These are phyloP conservation scores for Lycium barbarum DNA, from an alignment of 257 asterid species.

Conservation along the genomic window DNA sequence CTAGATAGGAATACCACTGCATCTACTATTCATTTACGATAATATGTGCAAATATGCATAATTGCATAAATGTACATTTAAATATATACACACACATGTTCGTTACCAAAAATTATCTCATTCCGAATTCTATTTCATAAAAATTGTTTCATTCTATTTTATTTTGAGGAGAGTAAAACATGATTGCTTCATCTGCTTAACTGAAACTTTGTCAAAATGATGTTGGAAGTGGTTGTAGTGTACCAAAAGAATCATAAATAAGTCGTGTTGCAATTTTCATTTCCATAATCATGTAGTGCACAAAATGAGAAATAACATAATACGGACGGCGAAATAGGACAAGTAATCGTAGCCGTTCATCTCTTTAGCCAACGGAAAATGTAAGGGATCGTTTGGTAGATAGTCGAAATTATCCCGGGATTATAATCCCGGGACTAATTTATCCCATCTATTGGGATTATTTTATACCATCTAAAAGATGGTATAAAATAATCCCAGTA, in stretches of 20 bases:
- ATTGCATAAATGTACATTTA: too few relatives aligned
- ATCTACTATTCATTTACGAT: too few relatives aligned
- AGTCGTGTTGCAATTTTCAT: not conserved
- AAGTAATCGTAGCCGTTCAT: not conserved
- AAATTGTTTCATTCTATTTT: too few relatives aligned
- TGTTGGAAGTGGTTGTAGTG: conserved; percentile 2
- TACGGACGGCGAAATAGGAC: not conserved
- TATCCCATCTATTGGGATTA: too few relatives aligned
- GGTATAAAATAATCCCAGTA: too few relatives aligned
- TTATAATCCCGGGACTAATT: too few relatives aligned
- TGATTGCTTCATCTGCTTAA: not conserved
- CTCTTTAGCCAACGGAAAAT: not conserved
- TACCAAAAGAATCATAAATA: not conserved
- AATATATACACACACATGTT: too few relatives aligned
- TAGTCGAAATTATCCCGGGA: too few relatives aligned
- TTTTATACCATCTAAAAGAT: too few relatives aligned
- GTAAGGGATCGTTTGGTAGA: too few relatives aligned
- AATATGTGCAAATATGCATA: too few relatives aligned
- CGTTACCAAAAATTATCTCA: not conserved
- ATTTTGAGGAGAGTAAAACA: not conserved
- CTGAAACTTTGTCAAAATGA: not conserved
- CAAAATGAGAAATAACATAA: not conserved
- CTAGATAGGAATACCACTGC: too few relatives aligned
- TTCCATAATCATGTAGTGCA: not conserved
- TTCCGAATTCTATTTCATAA: not conserved